These are phyloP conservation scores for Agapanthus africanus DNA, from an alignment of 106 monocot genomes.

Conservation along the genomic window DNA sequence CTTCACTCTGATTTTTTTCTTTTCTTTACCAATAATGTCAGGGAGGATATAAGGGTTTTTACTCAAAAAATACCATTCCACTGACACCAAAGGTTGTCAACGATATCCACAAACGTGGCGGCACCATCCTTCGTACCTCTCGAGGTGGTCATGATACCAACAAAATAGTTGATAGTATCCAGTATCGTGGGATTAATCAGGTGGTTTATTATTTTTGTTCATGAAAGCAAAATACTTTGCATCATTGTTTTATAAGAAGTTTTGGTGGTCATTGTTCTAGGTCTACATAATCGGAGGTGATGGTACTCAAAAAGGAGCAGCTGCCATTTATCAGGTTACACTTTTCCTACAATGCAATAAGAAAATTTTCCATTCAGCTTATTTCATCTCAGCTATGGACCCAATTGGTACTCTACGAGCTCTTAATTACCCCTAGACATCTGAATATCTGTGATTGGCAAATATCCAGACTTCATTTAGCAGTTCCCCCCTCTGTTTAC, in stretches of 20 bases:
- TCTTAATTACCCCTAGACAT: not conserved
- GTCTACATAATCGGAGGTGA: conserved; percentile 73
- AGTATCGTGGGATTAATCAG: conserved; percentile 59
- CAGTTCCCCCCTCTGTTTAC: not conserved
- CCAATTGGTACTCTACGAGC: not conserved
- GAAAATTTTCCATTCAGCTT: not conserved
- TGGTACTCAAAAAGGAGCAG: conserved; percentile 76
- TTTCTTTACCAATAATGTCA: not conserved
- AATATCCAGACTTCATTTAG: not conserved
- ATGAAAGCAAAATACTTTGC: not conserved
- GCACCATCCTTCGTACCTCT: conserved; percentile 32
- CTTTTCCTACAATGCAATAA: not conserved
- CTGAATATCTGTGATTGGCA: not conserved
- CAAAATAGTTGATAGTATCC: conserved; percentile 35
- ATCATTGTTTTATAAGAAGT: not conserved
- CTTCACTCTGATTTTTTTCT: not conserved
- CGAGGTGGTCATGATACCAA: conserved; percentile 32
- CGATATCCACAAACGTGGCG: conserved; percentile 36
- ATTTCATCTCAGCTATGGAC: not conserved
- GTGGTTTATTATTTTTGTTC: conserved; percentile 12
- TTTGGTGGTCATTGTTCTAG: conserved; percentile 15
- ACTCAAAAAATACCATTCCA: conserved; percentile 24
- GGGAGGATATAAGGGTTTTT: conserved; percentile 35
- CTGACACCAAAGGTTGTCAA: conserved; percentile 30
- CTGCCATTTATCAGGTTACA: conserved; percentile 70